Evolutionary conservation across 331 rosid genomes (phyloP), one percentile per base, ranked within the genome.

Genomic region (Malus hybrid): DNA sequence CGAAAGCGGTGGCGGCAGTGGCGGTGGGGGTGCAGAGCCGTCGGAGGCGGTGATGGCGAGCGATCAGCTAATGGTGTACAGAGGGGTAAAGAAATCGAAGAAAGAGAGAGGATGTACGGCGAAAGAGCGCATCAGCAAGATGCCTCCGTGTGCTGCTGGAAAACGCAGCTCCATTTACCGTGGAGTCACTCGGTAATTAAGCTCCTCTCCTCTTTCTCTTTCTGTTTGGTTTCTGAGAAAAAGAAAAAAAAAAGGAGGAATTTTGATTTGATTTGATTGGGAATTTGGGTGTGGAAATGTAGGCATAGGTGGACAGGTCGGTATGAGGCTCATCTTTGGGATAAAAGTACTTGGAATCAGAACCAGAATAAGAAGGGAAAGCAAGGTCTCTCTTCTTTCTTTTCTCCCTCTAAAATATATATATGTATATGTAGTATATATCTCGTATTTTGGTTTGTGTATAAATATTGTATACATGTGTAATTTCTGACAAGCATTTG

Each of bases 221-320:
- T 19, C 50, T 65, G 54, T 68, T 69, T 70, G 75, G 74, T 55
- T 73, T 3, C 48, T 13, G 63, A 33, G 70, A 54, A 65, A 74
- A 32, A 71, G 39, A 2, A 31, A 12, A 8, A 1, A 13, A 5
- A 9, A 52, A 2, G 39, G 19, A 57, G 33, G 20, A 4, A 44
- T 5, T 60, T 11, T 59, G 76, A 60, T 27, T 39, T 10, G 46
- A 39, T 39, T 39, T 9, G 12, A 39, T 39, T 39, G 46, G 46
- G 46, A 39, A 10, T 39, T 42, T 42, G 48, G 48, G 48, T 27
- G 13, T 28, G 86, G 73, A 84, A 76, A 67, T 54, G 61, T 76
- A 95, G 99, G 87, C 99, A 95, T 95, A 92, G 99, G 80, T 95
- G 99, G 99, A 95, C 99, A 8, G 99, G 99, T 73, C 99, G 99